phyloP scores from a whole-genome alignment of 2,329 filamentous ascomycete species.

The Byssoonygena ceratinophila region DNA sequence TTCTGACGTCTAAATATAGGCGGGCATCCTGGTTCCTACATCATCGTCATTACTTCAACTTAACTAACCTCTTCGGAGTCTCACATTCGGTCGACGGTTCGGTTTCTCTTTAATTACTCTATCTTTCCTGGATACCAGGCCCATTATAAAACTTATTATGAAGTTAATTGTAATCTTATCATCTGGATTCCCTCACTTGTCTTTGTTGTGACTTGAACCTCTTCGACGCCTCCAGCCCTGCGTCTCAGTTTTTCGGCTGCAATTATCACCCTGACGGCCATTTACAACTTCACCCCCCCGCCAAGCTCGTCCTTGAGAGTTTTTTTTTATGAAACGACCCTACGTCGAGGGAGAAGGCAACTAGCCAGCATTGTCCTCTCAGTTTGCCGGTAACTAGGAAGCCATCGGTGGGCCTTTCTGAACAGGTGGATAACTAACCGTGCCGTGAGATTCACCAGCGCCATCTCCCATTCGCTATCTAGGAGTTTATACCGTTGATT shows the following conservation, averaged over 20 bases:
- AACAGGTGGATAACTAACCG: constrained; percentile 4
- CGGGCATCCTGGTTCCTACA: background rate
- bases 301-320: constrained; percentile 7
- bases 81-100: background rate
- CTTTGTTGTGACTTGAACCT: constrained; percentile 2
- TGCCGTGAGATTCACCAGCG: background rate
- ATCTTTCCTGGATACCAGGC: too few relatives aligned
- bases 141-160: too few relatives aligned
- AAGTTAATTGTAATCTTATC: background rate
- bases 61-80: background rate
- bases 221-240: background rate
- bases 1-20: constrained; percentile 6
- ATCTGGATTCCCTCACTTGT: background rate
- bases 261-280: background rate
- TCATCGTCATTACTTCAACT: background rate
- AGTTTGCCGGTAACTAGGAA: background rate
- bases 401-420: background rate
- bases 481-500: background rate
- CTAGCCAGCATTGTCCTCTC: background rate
- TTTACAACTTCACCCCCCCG: background rate
- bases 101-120: background rate
- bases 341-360: background rate
- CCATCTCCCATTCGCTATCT: background rate
- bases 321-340: constrained; percentile 3
- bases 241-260: constrained; percentile 7